Evolutionary conservation across 2,329 filamentous ascomycete genomes (phyloP), one percentile per base, ranked within the genome.

Genomic region (Stagonosporopsis vannaccii): DNA sequence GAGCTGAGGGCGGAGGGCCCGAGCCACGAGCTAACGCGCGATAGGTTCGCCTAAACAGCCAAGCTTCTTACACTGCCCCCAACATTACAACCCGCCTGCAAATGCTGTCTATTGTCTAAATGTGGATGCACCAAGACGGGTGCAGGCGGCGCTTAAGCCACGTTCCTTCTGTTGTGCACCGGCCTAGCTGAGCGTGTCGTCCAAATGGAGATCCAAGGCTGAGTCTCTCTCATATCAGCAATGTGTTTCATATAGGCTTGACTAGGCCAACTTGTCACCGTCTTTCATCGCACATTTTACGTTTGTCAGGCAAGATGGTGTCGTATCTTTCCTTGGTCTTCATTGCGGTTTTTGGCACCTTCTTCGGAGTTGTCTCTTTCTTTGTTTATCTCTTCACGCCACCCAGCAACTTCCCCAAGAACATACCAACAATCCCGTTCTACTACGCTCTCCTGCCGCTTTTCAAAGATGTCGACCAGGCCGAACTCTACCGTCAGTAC

Each of bases 341-440:
- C 44, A 36, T 70, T 17, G 61, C 55, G n/a, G 40, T 59, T 8
- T 66, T 66, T 47, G 63, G 49, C 19, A 41, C 44, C 23, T 42
- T 63, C 23, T 64, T 70, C 35, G 54, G 46, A 11, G 36, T 63
- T 19, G 47, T 65, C 23, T 65, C 61, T 19, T 70, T 70, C 58
- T 66, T 65, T 40, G 41, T 66, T 17, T 63, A 61, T 51, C 66
- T 70, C 13, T 69, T 70, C 33, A 68, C 63, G 20, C 67, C 68
- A 13, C 66, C 66, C n/a, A 49, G 59, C 32, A 56, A 67, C 40
- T 69, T 73, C 51, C 63, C 65, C 17, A 66, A 71, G 39, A 77
- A 77, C 44, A 78, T 80, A 13, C 79, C 79, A 0, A 72, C 77
- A 0, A 74, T 81, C 5, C 79, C 79, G 0, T 79, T 81, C 56